A percentile compares a stretch with the other conserved stretches of the same genome.
phyloP scores from a whole-genome alignment of 2,329 filamentous ascomycete genomes.

The Neonectria magnoliae region DNA sequence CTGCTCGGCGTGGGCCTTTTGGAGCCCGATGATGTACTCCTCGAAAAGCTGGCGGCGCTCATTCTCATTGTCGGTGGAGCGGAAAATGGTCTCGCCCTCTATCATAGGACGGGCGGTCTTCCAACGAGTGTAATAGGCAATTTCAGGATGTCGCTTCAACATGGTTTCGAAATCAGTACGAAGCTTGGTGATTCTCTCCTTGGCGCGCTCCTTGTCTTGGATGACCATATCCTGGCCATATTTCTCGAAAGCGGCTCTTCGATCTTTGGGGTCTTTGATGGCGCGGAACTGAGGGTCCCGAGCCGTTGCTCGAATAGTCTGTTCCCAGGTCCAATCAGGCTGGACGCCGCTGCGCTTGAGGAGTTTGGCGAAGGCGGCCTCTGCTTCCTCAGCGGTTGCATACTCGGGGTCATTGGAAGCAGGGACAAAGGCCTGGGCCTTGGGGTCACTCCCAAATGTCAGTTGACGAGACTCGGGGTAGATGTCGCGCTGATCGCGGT shows the following conservation, averaged over 20 bases:
- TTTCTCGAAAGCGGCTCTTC: slow-evolving; percentile 92
- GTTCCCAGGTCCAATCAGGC: slow-evolving; percentile 92
- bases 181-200: slow-evolving; percentile 91
- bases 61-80: slow-evolving; percentile 85
- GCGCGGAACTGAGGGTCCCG: slow-evolving; percentile 93
- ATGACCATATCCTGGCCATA: slow-evolving; percentile 89
- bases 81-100: slow-evolving; percentile 94
- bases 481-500: slow-evolving; percentile 50
- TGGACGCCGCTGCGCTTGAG: slow-evolving; percentile 87
- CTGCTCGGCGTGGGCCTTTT: slow-evolving; percentile 80
- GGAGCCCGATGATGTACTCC: slow-evolving; percentile 88
- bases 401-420: slow-evolving; percentile 81
- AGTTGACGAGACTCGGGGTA: slow-evolving; percentile 67
- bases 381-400: slow-evolving; percentile 83
- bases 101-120: slow-evolving; percentile 95
- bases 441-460: slow-evolving; percentile 65
- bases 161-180: slow-evolving; percentile 95
- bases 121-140: slow-evolving; percentile 97
- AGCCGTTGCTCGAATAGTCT: slow-evolving; percentile 84
- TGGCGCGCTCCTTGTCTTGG: slow-evolving; percentile 93
- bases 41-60: slow-evolving; percentile 92
- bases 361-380: slow-evolving; percentile 91
- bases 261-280: slow-evolving; percentile 90
- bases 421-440: slow-evolving; percentile 68
- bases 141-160: slow-evolving; percentile 95